A percentile compares a stretch with the other conserved stretches of the same genome.
phyloP scores from a whole-genome alignment of 768 basidiomycete species.

The Leucocoprinus leucothites region DNA sequence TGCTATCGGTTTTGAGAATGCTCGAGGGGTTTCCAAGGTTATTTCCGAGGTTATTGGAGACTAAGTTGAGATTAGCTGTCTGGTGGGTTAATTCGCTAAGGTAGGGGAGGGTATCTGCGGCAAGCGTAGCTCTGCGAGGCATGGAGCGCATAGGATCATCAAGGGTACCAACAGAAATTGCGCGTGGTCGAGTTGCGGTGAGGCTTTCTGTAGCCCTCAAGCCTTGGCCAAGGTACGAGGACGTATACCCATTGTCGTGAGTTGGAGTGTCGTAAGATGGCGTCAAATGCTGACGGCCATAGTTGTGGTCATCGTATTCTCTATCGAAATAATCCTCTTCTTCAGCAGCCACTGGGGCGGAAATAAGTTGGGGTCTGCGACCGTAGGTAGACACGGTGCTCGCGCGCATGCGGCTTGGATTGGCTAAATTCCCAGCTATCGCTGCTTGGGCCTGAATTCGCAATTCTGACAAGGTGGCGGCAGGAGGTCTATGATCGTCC shows the following conservation, averaged over 20 bases:
- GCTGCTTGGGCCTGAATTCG: slow-evolving; percentile 89
- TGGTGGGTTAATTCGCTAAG: slow-evolving; percentile 52
- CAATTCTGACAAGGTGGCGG: slow-evolving; percentile 85
- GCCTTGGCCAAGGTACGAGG: slow-evolving; percentile 65
- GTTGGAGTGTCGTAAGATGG: slow-evolving; percentile 53
- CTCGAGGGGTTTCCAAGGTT: slow-evolving; percentile 41
- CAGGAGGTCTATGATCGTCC: slow-evolving; percentile 77
- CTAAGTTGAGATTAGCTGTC: slow-evolving; percentile 33
- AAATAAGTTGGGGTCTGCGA: slow-evolving; percentile 57
- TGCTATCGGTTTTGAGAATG: slow-evolving; percentile 60
- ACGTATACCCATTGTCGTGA: slow-evolving; percentile 50
- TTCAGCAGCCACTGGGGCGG: slow-evolving; percentile 68
- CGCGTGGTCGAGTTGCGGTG: slow-evolving; percentile 62
- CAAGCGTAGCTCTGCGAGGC: slow-evolving; percentile 56
- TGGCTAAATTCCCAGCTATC: slow-evolving; percentile 78
- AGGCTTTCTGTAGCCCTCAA: slow-evolving; percentile 77
- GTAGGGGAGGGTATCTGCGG: slow-evolving; percentile 53
- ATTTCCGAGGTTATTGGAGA: slow-evolving; percentile 34
- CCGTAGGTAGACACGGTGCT: slow-evolving; percentile 94
- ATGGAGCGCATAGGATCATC: slow-evolving; percentile 75
- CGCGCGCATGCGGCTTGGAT: slow-evolving; percentile 79
- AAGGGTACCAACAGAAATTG: slow-evolving; percentile 85
- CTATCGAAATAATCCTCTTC: slow-evolving; percentile 69
- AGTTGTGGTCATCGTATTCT: slow-evolving; percentile 49
- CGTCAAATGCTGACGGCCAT: slow-evolving; percentile 56